These are phyloP conservation scores for Panellus pusillus DNA, from an alignment of 768 basidiomycete species.

Conservation along the genomic window DNA sequence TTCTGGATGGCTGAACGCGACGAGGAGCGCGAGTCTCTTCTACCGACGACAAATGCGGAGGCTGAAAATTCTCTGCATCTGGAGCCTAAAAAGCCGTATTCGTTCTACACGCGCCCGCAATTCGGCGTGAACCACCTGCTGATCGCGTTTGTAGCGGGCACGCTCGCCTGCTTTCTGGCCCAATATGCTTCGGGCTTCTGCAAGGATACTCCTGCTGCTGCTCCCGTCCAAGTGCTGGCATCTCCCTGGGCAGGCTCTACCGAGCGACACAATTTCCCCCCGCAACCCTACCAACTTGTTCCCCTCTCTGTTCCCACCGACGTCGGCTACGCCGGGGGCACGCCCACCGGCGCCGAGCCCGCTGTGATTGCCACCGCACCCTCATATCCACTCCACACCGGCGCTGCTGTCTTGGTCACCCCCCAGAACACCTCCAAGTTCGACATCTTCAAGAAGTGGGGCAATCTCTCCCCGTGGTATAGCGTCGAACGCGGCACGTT, in stretches of 20 bases:
- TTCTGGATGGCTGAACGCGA: conserved; percentile 13
- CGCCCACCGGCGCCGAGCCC: conserved; percentile 79
- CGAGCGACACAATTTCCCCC: conserved; percentile 68
- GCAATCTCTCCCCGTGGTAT: conserved; percentile 86
- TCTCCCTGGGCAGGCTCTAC: conserved; percentile 75
- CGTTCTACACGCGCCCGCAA: conserved; percentile 25
- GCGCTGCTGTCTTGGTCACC: conserved; percentile 61
- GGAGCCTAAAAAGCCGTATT: conserved; percentile 10
- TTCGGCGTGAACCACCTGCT: conserved; percentile 41
- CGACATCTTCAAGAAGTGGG: conserved; percentile 77
- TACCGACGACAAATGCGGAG: conserved; percentile 26
- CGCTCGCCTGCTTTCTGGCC: conserved; percentile 47
- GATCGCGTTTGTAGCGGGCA: conserved; percentile 55
- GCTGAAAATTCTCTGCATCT: conserved; percentile 6
- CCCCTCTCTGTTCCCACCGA: conserved; percentile 73
- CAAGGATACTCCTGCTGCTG: conserved; percentile 5
- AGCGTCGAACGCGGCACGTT: conserved; percentile 65
- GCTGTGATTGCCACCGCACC: conserved; percentile 74
- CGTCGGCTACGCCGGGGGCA: conserved; percentile 76
- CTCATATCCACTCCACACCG: conserved; percentile 75
- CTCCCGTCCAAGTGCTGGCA: conserved; percentile 41
- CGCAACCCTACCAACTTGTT: conserved; percentile 73
- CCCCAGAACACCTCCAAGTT: conserved; percentile 50
- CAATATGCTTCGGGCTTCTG: too few relatives aligned
- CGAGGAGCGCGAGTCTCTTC: conserved; percentile 38